Evolutionary conservation across 345 rosid genomes (phyloP).

Genomic region (Pistacia atlantica): DNA sequence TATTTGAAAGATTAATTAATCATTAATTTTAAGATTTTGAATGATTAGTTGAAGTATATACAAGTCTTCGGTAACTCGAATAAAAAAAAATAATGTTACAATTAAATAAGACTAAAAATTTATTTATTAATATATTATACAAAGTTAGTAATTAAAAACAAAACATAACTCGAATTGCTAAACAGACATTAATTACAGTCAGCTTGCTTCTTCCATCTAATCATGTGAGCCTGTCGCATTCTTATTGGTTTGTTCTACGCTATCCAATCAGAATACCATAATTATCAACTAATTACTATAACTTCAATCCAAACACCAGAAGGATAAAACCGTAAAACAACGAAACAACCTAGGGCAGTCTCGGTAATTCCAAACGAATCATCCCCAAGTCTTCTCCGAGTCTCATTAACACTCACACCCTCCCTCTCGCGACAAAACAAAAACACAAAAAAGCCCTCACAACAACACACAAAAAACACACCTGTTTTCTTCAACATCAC

Average conservation of each 20-base stretch:
- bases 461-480: no score
- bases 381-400: constrained; percentile 24
- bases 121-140: no score
- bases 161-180: no score
- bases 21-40: no score
- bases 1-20: no score
- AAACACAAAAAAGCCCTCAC: not conserved
- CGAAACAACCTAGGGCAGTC: not conserved
- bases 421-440: not conserved
- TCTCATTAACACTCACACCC: not conserved
- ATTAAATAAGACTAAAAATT: no score
- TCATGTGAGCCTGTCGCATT: constrained; percentile 10
- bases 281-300: not conserved
- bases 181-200: not conserved
- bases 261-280: not conserved
- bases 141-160: no score
- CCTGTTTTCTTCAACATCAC: not conserved
- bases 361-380: not conserved
- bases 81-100: no score
- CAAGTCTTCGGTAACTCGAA: no score
- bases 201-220: not conserved
- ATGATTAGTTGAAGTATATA: no score
- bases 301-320: not conserved
- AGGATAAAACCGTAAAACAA: constrained; percentile 12
- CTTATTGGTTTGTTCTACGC: not conserved